These are phyloP conservation scores for Aphelidium insulamus DNA, from an alignment of 371 early-diverging fungal genomes.

Conservation along the genomic window DNA sequence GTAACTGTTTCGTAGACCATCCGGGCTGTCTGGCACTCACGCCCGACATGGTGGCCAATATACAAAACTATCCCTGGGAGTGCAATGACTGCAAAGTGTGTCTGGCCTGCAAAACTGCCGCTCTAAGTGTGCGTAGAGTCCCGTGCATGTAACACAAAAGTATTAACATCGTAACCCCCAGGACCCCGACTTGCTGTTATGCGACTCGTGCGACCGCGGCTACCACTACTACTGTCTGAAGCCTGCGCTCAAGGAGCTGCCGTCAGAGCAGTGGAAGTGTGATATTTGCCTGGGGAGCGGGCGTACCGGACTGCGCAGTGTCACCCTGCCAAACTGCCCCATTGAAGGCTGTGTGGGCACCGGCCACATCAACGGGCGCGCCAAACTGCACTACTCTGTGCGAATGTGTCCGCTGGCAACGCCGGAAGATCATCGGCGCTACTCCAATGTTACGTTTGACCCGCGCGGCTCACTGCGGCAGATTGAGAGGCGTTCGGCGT, in stretches of 20 bases:
- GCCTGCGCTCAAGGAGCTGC: too few relatives aligned
- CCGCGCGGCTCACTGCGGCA: too few relatives aligned
- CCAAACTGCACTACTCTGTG: not conserved
- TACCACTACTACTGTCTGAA: not conserved
- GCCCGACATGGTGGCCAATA: not conserved
- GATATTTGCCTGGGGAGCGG: not conserved
- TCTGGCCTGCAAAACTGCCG: slow-evolving; percentile 1
- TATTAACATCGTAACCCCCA: too few relatives aligned
- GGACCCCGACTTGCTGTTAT: not conserved
- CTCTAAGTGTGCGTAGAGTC: too few relatives aligned
- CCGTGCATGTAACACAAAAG: too few relatives aligned
- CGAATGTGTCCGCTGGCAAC: not conserved
- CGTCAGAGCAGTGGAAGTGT: too few relatives aligned
- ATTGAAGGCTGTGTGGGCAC: not conserved
- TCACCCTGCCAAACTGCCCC: not conserved
- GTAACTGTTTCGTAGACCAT: too few relatives aligned
- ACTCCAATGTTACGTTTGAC: too few relatives aligned
- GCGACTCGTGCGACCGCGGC: slow-evolving; percentile 1
- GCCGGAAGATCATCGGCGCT: too few relatives aligned
- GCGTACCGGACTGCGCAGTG: not conserved
- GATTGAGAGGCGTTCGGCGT: too few relatives aligned
- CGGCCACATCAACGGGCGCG: not conserved
- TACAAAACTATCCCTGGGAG: slow-evolving; percentile 4
- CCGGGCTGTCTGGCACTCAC: slow-evolving; percentile 3
- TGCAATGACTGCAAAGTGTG: slow-evolving; percentile 8